Conservation (phyloP, 164 flowering plant genomes). For the Stephania cephalantha region DNA sequence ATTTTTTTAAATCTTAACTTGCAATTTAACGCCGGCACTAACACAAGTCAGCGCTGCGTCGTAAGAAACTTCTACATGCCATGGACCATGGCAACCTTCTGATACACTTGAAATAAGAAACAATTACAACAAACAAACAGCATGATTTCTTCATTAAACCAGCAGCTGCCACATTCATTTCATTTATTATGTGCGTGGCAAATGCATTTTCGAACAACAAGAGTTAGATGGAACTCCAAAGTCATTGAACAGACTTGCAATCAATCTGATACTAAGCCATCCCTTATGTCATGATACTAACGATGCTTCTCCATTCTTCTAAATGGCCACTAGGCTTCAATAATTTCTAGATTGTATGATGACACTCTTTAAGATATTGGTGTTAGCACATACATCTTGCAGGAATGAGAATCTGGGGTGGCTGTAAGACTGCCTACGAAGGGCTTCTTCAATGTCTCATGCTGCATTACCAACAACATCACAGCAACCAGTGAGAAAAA, state of each 20-base stretch:
- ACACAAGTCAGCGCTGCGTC: no score
- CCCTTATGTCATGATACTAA: not conserved
- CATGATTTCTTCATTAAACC: no score
- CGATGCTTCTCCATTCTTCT: not conserved
- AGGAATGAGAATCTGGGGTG: conserved; percentile 25
- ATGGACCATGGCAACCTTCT: no score
- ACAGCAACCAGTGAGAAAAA: not conserved
- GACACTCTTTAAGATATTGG: conserved; percentile 15
- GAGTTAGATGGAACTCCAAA: not conserved
- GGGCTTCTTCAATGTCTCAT: conserved; percentile 39
- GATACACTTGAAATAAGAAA: no score
- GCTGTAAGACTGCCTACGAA: conserved; percentile 48
- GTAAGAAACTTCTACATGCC: no score
- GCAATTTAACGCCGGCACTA: no score
- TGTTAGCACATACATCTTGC: conserved; percentile 25
- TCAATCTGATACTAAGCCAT: not conserved
- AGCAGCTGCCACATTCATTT: not conserved
- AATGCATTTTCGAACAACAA: not conserved
- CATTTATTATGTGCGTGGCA: not conserved
- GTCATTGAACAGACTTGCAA: not conserved
- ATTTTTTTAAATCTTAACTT: no score
- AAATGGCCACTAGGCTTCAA: not conserved
- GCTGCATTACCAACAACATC: conserved; percentile 37
- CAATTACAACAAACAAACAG: no score
- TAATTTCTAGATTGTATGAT: not conserved